Conservation (phyloP, 345 rosid species). For the Linum tenue region DNA sequence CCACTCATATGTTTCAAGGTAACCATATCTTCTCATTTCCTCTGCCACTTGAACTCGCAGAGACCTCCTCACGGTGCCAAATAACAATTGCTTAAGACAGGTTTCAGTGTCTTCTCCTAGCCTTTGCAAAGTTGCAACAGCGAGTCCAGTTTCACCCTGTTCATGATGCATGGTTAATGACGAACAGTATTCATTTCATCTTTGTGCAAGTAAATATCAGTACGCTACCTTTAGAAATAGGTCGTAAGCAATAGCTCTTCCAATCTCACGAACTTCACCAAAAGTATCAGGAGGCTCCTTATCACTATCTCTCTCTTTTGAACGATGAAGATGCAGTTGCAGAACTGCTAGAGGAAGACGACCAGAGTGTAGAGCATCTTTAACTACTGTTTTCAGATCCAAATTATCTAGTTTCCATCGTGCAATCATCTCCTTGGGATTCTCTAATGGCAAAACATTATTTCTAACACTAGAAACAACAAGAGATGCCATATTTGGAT, state of each 20-base stretch:
- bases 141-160: constrained; percentile 88
- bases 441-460: constrained; percentile 66
- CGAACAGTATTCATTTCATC: constrained; percentile 15
- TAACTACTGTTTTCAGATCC: constrained; percentile 80
- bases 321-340: constrained; percentile 87
- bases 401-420: constrained; percentile 82
- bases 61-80: constrained; percentile 82
- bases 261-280: constrained; percentile 80
- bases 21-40: constrained; percentile 69
- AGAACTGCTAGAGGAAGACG: constrained; percentile 97
- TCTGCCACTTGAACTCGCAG: constrained; percentile 66
- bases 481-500: constrained; percentile 40
- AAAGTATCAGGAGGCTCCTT: constrained; percentile 66
- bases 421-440: constrained; percentile 93
- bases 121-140: constrained; percentile 76
- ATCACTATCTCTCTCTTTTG: constrained; percentile 41
- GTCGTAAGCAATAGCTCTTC: constrained; percentile 91
- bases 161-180: constrained; percentile 30
- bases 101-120: constrained; percentile 87
- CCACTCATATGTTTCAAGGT: constrained; percentile 64
- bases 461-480: constrained; percentile 45
- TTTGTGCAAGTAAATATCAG: constrained; percentile 17
- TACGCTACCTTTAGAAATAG: constrained; percentile 74
- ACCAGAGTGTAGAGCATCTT: constrained; percentile 86
- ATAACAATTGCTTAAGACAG: constrained; percentile 78